These are phyloP conservation scores for Adansonia rubrostipa DNA, from an alignment of 441 rosid species.

Conservation along the genomic window DNA sequence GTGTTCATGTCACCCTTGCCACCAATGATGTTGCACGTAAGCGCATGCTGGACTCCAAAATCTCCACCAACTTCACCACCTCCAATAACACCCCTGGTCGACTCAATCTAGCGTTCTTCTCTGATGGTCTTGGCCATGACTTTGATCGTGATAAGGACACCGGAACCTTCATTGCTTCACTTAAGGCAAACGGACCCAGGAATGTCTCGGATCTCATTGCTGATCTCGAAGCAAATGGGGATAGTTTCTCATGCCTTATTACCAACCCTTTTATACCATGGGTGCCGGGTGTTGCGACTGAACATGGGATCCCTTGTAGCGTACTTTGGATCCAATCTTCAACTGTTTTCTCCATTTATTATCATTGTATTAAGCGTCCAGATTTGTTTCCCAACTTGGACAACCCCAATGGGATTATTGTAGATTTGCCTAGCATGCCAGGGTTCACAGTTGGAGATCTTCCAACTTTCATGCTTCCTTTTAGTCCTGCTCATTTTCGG, in stretches of 20 bases:
- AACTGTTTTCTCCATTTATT: conserved; percentile 46
- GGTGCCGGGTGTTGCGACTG: conserved; percentile 43
- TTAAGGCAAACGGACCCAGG: conserved; percentile 34
- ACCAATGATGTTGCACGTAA: conserved; percentile 45
- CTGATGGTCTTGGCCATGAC: conserved; percentile 49
- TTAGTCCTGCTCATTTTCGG: conserved; percentile 25
- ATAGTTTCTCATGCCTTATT: conserved; percentile 38
- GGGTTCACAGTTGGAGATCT: conserved; percentile 45
- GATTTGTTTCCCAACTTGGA: conserved; percentile 41
- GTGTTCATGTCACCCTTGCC: conserved; percentile 48
- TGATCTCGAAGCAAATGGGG: conserved; percentile 22
- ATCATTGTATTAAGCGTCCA: conserved; percentile 42
- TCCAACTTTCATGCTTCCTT: conserved; percentile 53
- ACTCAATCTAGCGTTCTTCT: conserved; percentile 46
- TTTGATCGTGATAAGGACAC: conserved; percentile 35
- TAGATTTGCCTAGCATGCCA: conserved; percentile 50
- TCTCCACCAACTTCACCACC: conserved; percentile 20
- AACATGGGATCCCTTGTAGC: conserved; percentile 48
- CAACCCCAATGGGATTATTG: conserved; percentile 25
- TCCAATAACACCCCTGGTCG: conserved; percentile 14
- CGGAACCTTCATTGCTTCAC: conserved; percentile 31
- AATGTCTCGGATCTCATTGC: conserved; percentile 42
- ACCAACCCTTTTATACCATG: conserved; percentile 52
- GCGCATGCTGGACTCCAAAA: conserved; percentile 28
- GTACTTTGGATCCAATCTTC: conserved; percentile 61